These are phyloP conservation scores for Lodderomyces pseudojiufengensis DNA, from an alignment of 1,139 yeast species.

Conservation along the genomic window DNA sequence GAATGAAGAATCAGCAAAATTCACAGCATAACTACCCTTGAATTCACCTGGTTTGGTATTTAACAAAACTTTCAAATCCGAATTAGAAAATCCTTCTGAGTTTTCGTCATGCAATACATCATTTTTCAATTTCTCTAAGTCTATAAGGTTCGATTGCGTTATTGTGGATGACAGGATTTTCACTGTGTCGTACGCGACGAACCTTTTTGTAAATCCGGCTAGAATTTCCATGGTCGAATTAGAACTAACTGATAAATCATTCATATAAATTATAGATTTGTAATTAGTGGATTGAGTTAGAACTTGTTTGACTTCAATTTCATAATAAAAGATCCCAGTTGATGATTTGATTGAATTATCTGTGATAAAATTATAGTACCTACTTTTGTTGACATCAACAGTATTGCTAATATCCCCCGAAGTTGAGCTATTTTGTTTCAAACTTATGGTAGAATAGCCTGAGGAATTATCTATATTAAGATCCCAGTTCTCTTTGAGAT, in stretches of 20 bases:
- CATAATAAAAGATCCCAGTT: conserved; percentile 37
- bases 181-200: conserved; percentile 19
- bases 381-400: conserved; percentile 7
- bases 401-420: not conserved
- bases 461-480: conserved; percentile 22
- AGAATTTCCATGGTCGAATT: conserved; percentile 32
- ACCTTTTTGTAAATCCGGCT: conserved; percentile 35
- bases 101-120: conserved; percentile 22
- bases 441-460: conserved; percentile 29
- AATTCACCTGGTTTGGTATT: conserved; percentile 36
- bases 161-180: conserved; percentile 9
- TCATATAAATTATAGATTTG: conserved; percentile 31
- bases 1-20: conserved; percentile 40
- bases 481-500: conserved; percentile 21
- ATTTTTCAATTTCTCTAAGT: conserved; percentile 29
- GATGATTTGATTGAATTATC: conserved; percentile 31
- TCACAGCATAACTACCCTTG: conserved; percentile 42
- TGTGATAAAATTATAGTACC: conserved; percentile 32
- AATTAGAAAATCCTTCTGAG: conserved; percentile 13
- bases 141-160: conserved; percentile 15
- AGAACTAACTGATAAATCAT: conserved; percentile 34
- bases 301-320: conserved; percentile 33
- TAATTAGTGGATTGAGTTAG: conserved; percentile 28
- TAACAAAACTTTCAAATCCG: conserved; percentile 21
- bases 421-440: not conserved